These are phyloP conservation scores for Piper longum DNA, from an alignment of 164 flowering plant genomes.

Conservation along the genomic window DNA sequence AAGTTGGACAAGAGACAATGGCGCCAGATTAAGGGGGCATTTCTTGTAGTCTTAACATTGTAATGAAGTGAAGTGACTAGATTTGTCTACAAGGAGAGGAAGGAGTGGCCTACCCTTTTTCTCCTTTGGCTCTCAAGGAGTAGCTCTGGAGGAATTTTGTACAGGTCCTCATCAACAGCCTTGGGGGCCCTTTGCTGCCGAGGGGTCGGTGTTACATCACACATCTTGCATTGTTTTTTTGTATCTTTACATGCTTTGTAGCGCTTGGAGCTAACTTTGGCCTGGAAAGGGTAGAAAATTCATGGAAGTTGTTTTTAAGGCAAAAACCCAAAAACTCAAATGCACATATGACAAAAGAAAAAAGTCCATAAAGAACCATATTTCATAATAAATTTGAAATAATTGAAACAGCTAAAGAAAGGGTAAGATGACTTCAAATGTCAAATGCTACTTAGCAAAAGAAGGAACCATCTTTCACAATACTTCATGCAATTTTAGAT, in stretches of 20 bases:
- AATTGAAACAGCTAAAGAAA: no score
- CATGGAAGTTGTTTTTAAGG: background rate
- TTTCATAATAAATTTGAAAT: no score
- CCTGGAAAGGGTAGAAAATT: background rate
- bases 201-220: constrained; percentile 24
- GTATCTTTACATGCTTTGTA: constrained; percentile 18
- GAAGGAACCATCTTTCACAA: no score
- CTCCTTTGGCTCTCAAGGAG: constrained; percentile 24
- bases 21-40: no score
- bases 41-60: no score
- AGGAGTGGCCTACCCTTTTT: constrained; percentile 13
- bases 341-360: background rate
- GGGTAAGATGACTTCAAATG: no score
- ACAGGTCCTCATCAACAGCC: constrained; percentile 71
- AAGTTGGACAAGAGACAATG: no score
- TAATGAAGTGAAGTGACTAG: no score
- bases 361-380: no score
- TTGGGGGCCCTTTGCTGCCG: constrained; percentile 26
- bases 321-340: background rate
- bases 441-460: no score
- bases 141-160: constrained; percentile 56
- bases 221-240: constrained; percentile 22
- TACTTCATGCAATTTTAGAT: no score
- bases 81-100: background rate
- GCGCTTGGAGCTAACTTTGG: background rate